Base-by-base conservation (phyloP, 129 eudicot species). In the Escallonia herrerae region DNA sequence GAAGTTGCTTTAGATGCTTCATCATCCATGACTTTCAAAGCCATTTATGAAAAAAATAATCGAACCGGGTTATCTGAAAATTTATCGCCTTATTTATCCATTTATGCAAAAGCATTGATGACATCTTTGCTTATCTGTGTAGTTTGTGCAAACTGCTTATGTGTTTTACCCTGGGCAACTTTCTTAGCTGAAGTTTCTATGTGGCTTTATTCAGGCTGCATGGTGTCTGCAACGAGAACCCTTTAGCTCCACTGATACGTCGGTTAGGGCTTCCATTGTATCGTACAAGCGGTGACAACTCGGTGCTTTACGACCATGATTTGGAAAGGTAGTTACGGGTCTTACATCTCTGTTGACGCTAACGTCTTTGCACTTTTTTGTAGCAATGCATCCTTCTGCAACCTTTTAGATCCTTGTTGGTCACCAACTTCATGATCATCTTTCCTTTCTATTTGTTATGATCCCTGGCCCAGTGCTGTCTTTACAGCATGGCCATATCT, bases 201-300 rank as follows among this genome's bases (percentile, higher is more conserved):
- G 40, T 11, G 7, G 10, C 15, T 9, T 49, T 57, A 56, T 71
- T 71, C 87, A 94, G 99, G 99, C 74, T 94, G 47, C 99, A 94
- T 76, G 99, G 99, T 82, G 99, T 89, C 47, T 94, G 99, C 83
- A 86, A 94, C 51, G 99, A 94, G 83, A 94, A 94, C 79, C 99
- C 99, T 42, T 81, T 94, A 86, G 96, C 99, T 60, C 96, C 96
- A 6, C 40, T 89, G 54, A 94, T 94, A 72, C 89, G 99, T 46
- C 82, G 83, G 22, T 74, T 94, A 63, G 99, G 99, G 65, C 95
- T 94, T 59, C 57, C 86, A 33, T 64, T 94, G 69, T 94, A 94
- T 76, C 89, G 95, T 68, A 94, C 99, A 41, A 94, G 99, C 76
- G 99, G 96, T 56, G 99, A 94, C 66, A 87, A 94, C 78, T 94